Evolutionary conservation across 75 land plant species (phyloP), one percentile per base, ranked within the genome.

Genomic region (Selaginella tamariscina): DNA sequence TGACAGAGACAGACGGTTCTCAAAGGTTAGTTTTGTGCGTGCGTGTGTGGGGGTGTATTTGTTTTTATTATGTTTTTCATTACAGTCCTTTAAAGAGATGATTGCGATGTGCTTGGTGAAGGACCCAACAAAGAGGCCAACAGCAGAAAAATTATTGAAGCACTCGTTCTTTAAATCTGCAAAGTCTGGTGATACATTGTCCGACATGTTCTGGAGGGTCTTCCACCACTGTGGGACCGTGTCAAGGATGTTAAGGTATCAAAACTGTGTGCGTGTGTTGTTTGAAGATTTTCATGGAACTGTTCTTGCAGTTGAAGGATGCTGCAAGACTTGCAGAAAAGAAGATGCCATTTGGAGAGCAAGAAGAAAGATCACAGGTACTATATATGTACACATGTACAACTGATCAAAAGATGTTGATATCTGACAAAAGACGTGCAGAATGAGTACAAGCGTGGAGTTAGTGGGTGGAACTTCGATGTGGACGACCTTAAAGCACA

Each of bases 371-470:
- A 72, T 93, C 98, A 39, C 97, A 87, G 88, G 97, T 84, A 15
- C 49, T 39, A 39, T 39, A 39, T 5, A 39, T 39, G 49, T 39
- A 39, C n/a, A n/a, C n/a, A n/a, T n/a, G n/a, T n/a, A n/a, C n/a
- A n/a, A n/a, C n/a, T n/a, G n/a, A n/a, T n/a, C n/a, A n/a, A n/a
- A n/a, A n/a, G n/a, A n/a, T n/a, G n/a, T n/a, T n/a, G n/a, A 39
- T 15, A 39, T 15, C 49, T 5, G 49, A 39, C 5, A 5, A 39
- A 39, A 39, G 15, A 5, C 49, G 15, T 39, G 49, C 49, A 94
- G 96, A 94, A 77, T 77, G 98, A 89, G 79, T 93, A 93, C 55
- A 93, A 89, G 72, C 80, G 98, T 65, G 98, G 98, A 60, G 92
- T 93, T n/a, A 93, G 98, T 79, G 81, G 81, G 24, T 93, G 98